phyloP scores from a whole-genome alignment of 768 basidiomycete species.

The Naganishia vishniacii region DNA sequence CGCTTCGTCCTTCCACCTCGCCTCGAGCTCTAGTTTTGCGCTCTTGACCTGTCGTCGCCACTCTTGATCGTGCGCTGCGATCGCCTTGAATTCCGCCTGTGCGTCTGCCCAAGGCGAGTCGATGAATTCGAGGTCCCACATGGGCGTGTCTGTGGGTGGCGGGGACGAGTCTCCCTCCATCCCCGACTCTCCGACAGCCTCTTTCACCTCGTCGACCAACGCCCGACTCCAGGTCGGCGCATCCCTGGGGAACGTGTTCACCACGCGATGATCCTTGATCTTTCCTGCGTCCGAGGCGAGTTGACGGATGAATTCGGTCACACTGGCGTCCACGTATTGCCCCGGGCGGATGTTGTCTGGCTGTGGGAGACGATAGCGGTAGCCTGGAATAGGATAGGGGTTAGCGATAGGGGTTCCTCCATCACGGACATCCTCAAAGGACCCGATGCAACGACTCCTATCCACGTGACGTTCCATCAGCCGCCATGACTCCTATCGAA shows the following conservation, averaged over 20 bases:
- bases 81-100: neutral
- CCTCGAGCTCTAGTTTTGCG: neutral
- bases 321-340: neutral
- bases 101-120: slow-evolving; percentile 12
- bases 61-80: slow-evolving; percentile 16
- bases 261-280: slow-evolving; percentile 13
- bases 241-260: slow-evolving; percentile 3
- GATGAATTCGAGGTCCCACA: slow-evolving; percentile 15
- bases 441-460: too few relatives aligned
- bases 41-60: slow-evolving; percentile 18
- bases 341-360: slow-evolving; percentile 13
- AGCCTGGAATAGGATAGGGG: neutral
- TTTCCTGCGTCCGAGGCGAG: neutral
- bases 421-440: neutral
- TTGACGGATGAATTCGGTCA: neutral
- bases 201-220: neutral
- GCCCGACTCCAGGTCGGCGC: slow-evolving; percentile 13
- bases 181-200: neutral
- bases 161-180: neutral
- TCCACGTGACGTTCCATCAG: too few relatives aligned
- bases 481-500: too few relatives aligned
- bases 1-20: slow-evolving; percentile 6
- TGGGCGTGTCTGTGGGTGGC: neutral
- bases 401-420: neutral
- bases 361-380: neutral